phyloP scores from a whole-genome alignment of 805 yeast genomes.

The Saccharomycopsis javanensis region DNA sequence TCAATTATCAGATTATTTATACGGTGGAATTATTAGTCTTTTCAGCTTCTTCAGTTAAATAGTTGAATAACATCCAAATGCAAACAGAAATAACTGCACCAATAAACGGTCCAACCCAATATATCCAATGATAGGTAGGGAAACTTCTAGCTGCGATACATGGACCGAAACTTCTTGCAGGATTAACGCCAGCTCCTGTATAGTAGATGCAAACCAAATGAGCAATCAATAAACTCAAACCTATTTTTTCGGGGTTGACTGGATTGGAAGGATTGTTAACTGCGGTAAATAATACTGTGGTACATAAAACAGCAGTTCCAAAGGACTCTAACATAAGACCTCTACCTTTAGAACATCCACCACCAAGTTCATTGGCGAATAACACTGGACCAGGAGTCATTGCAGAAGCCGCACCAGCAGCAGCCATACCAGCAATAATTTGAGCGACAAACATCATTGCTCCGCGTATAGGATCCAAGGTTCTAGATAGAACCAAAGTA shows the following conservation, averaged over 20 bases:
- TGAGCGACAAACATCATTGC: conserved; percentile 56
- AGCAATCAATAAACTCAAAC: conserved; percentile 70
- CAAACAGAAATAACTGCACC: conserved; percentile 61
- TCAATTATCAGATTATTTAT: no score
- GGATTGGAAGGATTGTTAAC: conserved; percentile 71
- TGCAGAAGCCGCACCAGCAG: conserved; percentile 81
- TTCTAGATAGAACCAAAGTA: conserved; percentile 60
- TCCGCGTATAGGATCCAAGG: conserved; percentile 65
- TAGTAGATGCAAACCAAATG: conserved; percentile 73
- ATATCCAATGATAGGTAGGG: conserved; percentile 84
- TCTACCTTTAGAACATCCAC: conserved; percentile 60
- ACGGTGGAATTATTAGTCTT: conserved; percentile 47
- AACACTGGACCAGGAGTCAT: conserved; percentile 74
- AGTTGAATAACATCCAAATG: conserved; percentile 57
- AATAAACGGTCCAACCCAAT: conserved; percentile 81
- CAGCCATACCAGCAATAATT: conserved; percentile 80
- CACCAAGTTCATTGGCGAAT: conserved; percentile 64
- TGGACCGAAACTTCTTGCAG: conserved; percentile 85
- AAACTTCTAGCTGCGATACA: conserved; percentile 60
- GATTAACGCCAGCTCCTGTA: conserved; percentile 85
- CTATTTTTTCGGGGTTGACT: conserved; percentile 77
- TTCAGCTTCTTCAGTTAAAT: conserved; percentile 54
- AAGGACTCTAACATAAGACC: conserved; percentile 78
- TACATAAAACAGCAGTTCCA: conserved; percentile 62
- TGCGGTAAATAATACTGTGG: conserved; percentile 72